Conservation (phyloP, 371 early-diverging fungal genomes). For the Circinella minor region DNA sequence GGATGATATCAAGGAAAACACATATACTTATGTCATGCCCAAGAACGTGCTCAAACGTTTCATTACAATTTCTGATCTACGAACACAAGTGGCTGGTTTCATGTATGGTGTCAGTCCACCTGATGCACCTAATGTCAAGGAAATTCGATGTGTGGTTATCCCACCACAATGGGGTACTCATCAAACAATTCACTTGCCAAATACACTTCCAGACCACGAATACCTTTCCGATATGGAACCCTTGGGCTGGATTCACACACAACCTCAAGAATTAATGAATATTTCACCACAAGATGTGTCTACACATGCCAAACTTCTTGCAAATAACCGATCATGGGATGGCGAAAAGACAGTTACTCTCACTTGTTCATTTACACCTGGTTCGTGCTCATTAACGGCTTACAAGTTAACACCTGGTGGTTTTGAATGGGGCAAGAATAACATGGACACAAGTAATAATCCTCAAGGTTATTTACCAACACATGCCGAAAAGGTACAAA, state of each 20-base stretch:
- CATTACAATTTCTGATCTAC: slow-evolving; percentile 93
- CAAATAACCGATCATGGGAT: slow-evolving; percentile 93
- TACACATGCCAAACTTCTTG: slow-evolving; percentile 86
- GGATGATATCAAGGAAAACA: slow-evolving; percentile 91
- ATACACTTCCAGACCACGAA: slow-evolving; percentile 88
- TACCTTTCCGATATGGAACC: slow-evolving; percentile 91
- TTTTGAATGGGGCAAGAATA: slow-evolving; percentile 94
- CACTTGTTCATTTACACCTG: slow-evolving; percentile 96
- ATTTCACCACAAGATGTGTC: slow-evolving; percentile 92
- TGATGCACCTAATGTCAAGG: slow-evolving; percentile 94
- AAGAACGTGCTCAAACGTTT: slow-evolving; percentile 96
- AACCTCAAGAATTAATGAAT: slow-evolving; percentile 92
- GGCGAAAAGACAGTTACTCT: slow-evolving; percentile 90
- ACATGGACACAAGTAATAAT: slow-evolving; percentile 76
- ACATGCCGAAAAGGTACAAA: slow-evolving; percentile 94
- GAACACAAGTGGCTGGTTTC: slow-evolving; percentile 95
- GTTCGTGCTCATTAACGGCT: slow-evolving; percentile 94
- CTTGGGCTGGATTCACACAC: slow-evolving; percentile 98
- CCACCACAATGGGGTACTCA: slow-evolving; percentile 98
- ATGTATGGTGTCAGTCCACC: slow-evolving; percentile 94
- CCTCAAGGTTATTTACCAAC: slow-evolving; percentile 89
- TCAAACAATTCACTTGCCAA: slow-evolving; percentile 90
- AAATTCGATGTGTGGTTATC: slow-evolving; percentile 92
- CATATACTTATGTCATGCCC: slow-evolving; percentile 93
- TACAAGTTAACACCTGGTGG: slow-evolving; percentile 95